These are phyloP conservation scores for Mesostigma viride DNA, from an alignment of 139 green algal genomes.

Conservation along the genomic window DNA sequence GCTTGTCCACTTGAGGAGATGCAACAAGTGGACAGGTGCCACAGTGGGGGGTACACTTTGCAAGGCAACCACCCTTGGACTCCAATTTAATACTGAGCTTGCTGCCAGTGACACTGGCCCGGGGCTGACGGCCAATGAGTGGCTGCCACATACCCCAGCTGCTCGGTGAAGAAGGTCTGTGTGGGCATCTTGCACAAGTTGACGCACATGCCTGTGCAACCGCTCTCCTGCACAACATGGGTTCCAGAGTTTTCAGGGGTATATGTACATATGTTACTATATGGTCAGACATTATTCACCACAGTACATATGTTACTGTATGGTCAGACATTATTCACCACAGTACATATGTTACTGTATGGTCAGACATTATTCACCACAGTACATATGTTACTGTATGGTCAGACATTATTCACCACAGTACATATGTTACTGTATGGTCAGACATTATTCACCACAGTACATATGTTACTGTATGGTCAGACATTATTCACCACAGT, in stretches of 20 bases:
- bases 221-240: slow-evolving; percentile 33
- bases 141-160: slow-evolving; percentile 18
- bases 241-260: not conserved
- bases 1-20: not conserved
- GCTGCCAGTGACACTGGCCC: not conserved
- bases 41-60: slow-evolving; percentile 2
- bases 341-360: too few species aligned
- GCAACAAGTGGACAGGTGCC: not conserved
- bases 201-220: slow-evolving; percentile 35
- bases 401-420: too few species aligned
- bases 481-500: too few species aligned
- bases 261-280: not conserved
- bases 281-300: too few species aligned
- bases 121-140: not conserved
- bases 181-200: slow-evolving; percentile 43
- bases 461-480: too few species aligned
- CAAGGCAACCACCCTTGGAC: too few species aligned
- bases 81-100: not conserved
- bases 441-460: too few species aligned
- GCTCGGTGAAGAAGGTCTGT: slow-evolving; percentile 39
- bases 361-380: too few species aligned
- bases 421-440: too few species aligned
- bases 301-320: too few species aligned
- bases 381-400: too few species aligned
- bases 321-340: too few species aligned